Evolutionary conservation across 495 filamentous ascomycete species (phyloP).

Genomic region (Pyrenula aspistea): DNA sequence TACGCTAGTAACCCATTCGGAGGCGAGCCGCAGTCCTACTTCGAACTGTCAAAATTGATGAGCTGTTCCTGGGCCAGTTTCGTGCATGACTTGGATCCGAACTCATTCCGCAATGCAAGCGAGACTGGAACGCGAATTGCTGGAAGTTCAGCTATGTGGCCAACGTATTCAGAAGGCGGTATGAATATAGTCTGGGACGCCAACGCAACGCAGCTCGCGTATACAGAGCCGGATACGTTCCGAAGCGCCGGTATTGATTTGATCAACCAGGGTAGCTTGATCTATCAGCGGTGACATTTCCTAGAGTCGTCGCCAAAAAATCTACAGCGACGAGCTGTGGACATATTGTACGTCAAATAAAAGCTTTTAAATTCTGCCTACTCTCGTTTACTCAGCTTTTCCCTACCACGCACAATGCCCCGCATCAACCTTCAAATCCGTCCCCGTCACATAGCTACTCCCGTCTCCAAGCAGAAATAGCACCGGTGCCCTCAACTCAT

Average conservation of each 20-base stretch:
- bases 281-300: neutral
- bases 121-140: neutral
- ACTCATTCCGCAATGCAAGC: slow-evolving; percentile 12
- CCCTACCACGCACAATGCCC: slow-evolving; percentile 5
- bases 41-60: slow-evolving; percentile 37
- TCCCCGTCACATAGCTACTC: slow-evolving; percentile 61
- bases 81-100: slow-evolving; percentile 38
- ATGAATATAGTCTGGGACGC: slow-evolving; percentile 34
- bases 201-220: slow-evolving; percentile 26
- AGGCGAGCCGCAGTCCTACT: slow-evolving; percentile 29
- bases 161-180: slow-evolving; percentile 25
- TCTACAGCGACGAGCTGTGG: too few relatives aligned
- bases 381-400: too few relatives aligned
- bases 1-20: slow-evolving; percentile 39
- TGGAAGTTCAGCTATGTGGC: slow-evolving; percentile 26
- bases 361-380: too few relatives aligned
- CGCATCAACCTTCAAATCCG: slow-evolving; percentile 11
- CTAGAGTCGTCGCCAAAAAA: too few relatives aligned
- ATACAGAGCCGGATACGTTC: slow-evolving; percentile 35
- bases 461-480: slow-evolving; percentile 65
- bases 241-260: slow-evolving; percentile 28
- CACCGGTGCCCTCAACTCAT: slow-evolving; percentile 65
- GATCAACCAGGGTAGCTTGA: slow-evolving; percentile 9
- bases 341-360: too few relatives aligned
- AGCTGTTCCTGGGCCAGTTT: slow-evolving; percentile 42